Evolutionary conservation across 768 basidiomycete genomes (phyloP).

Genomic region (Coprinopsis strossmayeri): DNA sequence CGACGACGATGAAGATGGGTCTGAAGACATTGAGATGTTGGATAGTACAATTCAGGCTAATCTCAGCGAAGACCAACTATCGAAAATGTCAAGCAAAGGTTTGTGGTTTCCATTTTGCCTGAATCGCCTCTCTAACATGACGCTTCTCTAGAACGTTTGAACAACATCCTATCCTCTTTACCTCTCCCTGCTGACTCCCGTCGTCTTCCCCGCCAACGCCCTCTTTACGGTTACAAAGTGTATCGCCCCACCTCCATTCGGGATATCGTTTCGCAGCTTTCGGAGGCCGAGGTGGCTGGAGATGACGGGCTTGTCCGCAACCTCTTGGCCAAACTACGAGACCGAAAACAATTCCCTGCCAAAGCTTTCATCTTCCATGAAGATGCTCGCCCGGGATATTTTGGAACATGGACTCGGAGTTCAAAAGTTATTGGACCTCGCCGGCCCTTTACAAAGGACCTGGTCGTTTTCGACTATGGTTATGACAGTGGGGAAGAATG

Average conservation of each 20-base stretch:
- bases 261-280: constrained; percentile 54
- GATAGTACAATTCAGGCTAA: constrained; percentile 9
- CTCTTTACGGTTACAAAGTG: constrained; percentile 26
- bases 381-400: constrained; percentile 87
- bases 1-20: constrained; percentile 40
- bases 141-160: constrained; percentile 29
- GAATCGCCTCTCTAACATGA: neutral
- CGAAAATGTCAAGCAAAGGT: constrained; percentile 37
- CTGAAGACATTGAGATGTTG: constrained; percentile 19
- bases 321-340: constrained; percentile 53
- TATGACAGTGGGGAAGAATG: constrained; percentile 97
- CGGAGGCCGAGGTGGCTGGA: constrained; percentile 71
- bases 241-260: constrained; percentile 31
- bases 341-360: constrained; percentile 57
- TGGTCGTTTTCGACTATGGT: constrained; percentile 74
- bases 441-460: constrained; percentile 75
- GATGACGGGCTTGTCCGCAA: constrained; percentile 63
- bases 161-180: constrained; percentile 28
- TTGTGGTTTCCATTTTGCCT: constrained; percentile 3
- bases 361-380: constrained; percentile 82
- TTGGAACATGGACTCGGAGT: constrained; percentile 87
- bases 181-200: constrained; percentile 20
- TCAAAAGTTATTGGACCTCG: constrained; percentile 78
- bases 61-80: constrained; percentile 20
- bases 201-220: constrained; percentile 14